These are phyloP conservation scores for Paracorniculantispora psalliotae DNA, from an alignment of 2,329 filamentous ascomycete genomes.

Conservation along the genomic window DNA sequence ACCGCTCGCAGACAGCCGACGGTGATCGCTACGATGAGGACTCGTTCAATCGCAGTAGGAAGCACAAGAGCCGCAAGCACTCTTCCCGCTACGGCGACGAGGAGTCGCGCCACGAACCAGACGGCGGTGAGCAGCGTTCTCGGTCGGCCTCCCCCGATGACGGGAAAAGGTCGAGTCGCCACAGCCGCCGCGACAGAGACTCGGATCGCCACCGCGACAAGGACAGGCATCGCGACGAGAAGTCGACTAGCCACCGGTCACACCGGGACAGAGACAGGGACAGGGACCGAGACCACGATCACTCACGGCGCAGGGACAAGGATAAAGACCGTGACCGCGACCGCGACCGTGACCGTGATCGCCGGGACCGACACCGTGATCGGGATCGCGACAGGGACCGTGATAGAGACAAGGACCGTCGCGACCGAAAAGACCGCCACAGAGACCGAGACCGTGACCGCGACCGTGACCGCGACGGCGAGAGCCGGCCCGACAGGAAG, in stretches of 20 bases:
- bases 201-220: constrained; percentile 37
- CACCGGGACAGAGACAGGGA: constrained; percentile 38
- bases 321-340: constrained; percentile 29
- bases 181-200: constrained; percentile 55
- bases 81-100: constrained; percentile 41
- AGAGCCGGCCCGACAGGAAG: constrained; percentile 26
- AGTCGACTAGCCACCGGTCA: constrained; percentile 35
- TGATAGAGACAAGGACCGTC: constrained; percentile 27
- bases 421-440: constrained; percentile 36
- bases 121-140: constrained; percentile 50
- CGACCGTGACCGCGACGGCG: too few species aligned
- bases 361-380: constrained; percentile 32
- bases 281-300: constrained; percentile 32
- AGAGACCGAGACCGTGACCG: constrained; percentile 30
- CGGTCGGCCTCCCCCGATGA: constrained; percentile 61
- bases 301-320: constrained; percentile 13
- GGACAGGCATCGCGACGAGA: constrained; percentile 44
- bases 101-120: constrained; percentile 34
- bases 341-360: constrained; percentile 24
- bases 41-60: constrained; percentile 43
- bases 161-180: constrained; percentile 52
- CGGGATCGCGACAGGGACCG: constrained; percentile 25
- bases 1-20: constrained; percentile 49
- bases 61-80: constrained; percentile 39
- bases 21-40: constrained; percentile 44